phyloP scores from a whole-genome alignment of 495 filamentous ascomycete species.

The Neurospora sp. region DNA sequence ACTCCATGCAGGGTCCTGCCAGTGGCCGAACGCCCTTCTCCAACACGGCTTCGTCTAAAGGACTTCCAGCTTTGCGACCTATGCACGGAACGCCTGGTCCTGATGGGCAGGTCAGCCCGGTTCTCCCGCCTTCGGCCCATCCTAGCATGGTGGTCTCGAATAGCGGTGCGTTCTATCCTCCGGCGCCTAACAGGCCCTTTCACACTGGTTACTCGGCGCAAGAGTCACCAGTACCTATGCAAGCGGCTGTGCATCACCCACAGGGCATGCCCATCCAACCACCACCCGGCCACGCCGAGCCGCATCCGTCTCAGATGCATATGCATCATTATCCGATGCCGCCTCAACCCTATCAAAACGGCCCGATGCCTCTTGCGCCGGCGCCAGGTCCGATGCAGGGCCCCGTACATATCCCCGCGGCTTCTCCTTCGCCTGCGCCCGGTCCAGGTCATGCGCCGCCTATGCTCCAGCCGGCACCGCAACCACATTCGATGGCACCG shows the following conservation, averaged over 20 bases:
- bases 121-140: conserved; percentile 5
- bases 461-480: conserved; percentile 8
- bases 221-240: conserved; percentile 11
- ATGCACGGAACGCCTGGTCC: conserved; percentile 17
- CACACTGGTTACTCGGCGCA: conserved; percentile 29
- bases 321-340: conserved; percentile 14
- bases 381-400: background rate
- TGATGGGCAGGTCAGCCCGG: conserved; percentile 18
- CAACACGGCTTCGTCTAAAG: conserved; percentile 11
- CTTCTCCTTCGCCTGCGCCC: background rate
- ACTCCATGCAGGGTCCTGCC: background rate
- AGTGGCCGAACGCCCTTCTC: conserved; percentile 16
- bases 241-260: conserved; percentile 6
- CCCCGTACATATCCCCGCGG: background rate
- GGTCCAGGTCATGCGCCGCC: background rate
- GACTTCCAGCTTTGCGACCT: conserved; percentile 34
- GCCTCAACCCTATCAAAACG: conserved; percentile 9
- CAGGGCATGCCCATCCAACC: conserved; percentile 5
- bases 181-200: conserved; percentile 27
- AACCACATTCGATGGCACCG: background rate
- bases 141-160: conserved; percentile 26
- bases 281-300: conserved; percentile 2
- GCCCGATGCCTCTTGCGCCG: background rate
- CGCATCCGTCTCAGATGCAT: background rate
- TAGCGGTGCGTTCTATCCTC: conserved; percentile 28